Percentiles rank a stretch among this genome's conserved stretches.
Evolutionary conservation across 2,329 filamentous ascomycete species (phyloP).

Genomic region (Penicillium brevicompactum): DNA sequence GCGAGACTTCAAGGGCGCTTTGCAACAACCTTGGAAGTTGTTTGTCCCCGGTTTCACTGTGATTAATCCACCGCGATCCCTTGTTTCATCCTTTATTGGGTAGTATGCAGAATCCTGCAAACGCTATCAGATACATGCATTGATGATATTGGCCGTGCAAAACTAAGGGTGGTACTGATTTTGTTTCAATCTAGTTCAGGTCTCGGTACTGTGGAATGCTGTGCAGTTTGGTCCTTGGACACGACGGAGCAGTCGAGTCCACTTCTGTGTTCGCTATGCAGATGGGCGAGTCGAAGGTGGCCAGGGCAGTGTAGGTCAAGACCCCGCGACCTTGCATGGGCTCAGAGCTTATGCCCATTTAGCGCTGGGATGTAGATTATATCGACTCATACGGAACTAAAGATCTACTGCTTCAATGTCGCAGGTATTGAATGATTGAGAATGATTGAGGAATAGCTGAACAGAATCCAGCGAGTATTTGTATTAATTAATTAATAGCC

Average conservation of each 20-base stretch:
- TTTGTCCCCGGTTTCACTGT: conserved; percentile 17
- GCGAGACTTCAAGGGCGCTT: not conserved
- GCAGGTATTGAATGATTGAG: not conserved
- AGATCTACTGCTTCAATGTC: no score
- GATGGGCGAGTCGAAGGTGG: no score
- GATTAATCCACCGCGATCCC: conserved; percentile 20
- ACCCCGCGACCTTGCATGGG: no score
- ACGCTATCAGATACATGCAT: conserved; percentile 3
- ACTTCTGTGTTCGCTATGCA: not conserved
- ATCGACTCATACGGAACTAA: no score
- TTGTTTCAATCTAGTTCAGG: not conserved
- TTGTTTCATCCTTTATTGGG: conserved; percentile 23
- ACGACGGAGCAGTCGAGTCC: not conserved
- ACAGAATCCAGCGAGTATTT: not conserved
- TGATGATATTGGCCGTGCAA: not conserved
- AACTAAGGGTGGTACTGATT: not conserved
- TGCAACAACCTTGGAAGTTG: not conserved
- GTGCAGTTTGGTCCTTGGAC: not conserved
- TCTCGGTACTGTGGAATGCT: not conserved
- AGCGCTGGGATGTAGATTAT: no score
- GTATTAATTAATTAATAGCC: not conserved
- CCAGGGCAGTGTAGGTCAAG: no score
- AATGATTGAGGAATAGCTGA: not conserved
- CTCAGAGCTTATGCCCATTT: no score
- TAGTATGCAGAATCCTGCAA: conserved; percentile 10